These are phyloP conservation scores for Phoma sp. DNA, from an alignment of 2,329 filamentous ascomycete species.

Conservation along the genomic window DNA sequence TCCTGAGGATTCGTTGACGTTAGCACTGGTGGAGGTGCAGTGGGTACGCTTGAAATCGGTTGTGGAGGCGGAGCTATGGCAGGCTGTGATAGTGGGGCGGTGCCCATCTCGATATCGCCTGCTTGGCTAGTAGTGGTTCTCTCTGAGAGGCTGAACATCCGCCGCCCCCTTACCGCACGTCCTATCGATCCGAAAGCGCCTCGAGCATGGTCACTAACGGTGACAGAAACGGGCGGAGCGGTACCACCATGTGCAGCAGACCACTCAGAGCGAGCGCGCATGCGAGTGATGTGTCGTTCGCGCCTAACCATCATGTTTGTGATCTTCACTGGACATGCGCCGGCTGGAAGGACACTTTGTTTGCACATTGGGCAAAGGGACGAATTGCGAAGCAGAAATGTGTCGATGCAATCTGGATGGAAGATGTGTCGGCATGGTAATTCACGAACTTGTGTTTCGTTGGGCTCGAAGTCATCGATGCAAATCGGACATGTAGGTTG, in stretches of 20 bases:
- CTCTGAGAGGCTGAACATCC: slow-evolving; percentile 42
- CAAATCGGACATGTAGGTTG: slow-evolving; percentile 93
- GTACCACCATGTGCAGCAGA: slow-evolving; percentile 3
- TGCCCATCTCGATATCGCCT: slow-evolving; percentile 42
- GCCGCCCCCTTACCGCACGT: slow-evolving; percentile 30
- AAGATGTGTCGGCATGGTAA: slow-evolving; percentile 92
- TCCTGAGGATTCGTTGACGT: neutral
- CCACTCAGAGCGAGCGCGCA: slow-evolving; percentile 57
- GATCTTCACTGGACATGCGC: slow-evolving; percentile 54
- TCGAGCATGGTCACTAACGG: slow-evolving; percentile 1
- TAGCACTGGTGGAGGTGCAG: too few relatives aligned
- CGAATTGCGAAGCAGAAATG: slow-evolving; percentile 77
- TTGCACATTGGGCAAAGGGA: slow-evolving; percentile 94
- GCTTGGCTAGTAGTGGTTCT: slow-evolving; percentile 22
- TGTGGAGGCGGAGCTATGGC: neutral
- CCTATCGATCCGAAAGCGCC: slow-evolving; percentile 32
- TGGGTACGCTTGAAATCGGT: neutral
- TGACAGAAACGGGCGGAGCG: neutral
- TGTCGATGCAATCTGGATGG: slow-evolving; percentile 89
- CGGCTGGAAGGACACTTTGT: slow-evolving; percentile 75
- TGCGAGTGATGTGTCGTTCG: slow-evolving; percentile 70
- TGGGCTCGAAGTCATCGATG: slow-evolving; percentile 76
- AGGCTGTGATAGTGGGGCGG: neutral
- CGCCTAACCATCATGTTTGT: slow-evolving; percentile 87
- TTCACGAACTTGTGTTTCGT: slow-evolving; percentile 77